A percentile compares a stretch with the other conserved stretches of the same genome.
Evolutionary conservation across 2,329 filamentous ascomycete species (phyloP).

Genomic region (Ophiostoma australiae): DNA sequence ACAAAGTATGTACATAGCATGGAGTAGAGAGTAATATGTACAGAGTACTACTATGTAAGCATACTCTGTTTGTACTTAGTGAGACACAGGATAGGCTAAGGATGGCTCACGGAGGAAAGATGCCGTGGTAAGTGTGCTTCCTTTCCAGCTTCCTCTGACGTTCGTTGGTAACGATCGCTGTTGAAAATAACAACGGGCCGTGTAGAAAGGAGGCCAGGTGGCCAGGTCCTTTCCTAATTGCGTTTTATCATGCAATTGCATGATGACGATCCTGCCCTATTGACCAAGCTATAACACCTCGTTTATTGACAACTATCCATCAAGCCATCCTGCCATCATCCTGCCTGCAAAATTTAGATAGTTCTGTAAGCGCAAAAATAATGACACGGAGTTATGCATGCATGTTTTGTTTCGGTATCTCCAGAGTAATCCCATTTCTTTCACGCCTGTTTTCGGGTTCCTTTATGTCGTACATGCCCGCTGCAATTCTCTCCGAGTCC

Average conservation of each 20-base stretch:
- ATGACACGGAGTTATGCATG: neutral
- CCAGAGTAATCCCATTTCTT: neutral
- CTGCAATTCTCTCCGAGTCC: neutral
- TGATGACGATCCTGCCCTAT: neutral
- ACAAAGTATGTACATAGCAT: no score
- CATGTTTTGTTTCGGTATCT: neutral
- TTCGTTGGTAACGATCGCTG: neutral
- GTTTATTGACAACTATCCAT: neutral
- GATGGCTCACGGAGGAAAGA: neutral
- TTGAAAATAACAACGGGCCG: neutral
- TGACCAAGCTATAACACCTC: neutral
- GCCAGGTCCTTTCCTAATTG: neutral
- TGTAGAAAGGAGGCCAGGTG: neutral
- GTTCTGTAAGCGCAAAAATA: neutral
- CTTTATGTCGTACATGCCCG: neutral
- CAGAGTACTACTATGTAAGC: no score
- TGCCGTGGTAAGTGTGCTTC: neutral
- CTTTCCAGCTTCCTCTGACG: neutral
- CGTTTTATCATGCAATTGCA: neutral
- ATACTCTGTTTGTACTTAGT: no score
- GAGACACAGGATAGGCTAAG: neutral
- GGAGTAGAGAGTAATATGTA: no score
- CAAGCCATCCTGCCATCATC: no score
- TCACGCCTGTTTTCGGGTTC: neutral
- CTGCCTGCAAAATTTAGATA: neutral